Percentiles rank a stretch among this genome's conserved stretches.
Evolutionary conservation across 169 alveolate species (phyloP).

Genomic region (Plasmodium billcollinsi): DNA sequence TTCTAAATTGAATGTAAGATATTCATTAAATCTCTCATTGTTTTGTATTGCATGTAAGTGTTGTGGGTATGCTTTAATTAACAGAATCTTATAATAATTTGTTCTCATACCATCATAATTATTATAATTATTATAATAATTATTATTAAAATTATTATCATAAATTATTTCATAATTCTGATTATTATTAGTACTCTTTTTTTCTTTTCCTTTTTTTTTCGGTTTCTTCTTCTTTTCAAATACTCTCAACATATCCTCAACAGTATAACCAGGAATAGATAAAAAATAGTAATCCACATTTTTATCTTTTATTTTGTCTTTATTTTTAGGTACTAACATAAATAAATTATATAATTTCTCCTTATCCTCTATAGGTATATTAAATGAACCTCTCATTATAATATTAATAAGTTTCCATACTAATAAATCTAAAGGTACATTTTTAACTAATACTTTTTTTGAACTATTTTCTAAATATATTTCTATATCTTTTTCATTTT

Average conservation of each 20-base stretch:
- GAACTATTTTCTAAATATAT: constrained; percentile 11
- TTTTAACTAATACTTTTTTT: constrained; percentile 42
- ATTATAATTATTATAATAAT: no score
- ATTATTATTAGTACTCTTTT: no score
- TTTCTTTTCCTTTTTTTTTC: no score
- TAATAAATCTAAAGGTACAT: constrained; percentile 47
- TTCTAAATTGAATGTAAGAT: constrained; percentile 29
- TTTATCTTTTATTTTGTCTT: constrained; percentile 5
- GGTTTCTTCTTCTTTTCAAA: not conserved
- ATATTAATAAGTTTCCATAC: constrained; percentile 72
- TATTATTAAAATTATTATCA: no score
- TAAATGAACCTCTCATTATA: constrained; percentile 63
- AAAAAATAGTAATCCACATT: constrained; percentile 29
- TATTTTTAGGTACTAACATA: constrained; percentile 37
- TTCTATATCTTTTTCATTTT: constrained; percentile 35
- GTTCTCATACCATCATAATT: no score
- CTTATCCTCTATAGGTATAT: constrained; percentile 46
- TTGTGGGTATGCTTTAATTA: constrained; percentile 70
- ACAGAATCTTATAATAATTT: constrained; percentile 6
- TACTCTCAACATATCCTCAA: constrained; percentile 35
- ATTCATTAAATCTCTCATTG: constrained; percentile 30
- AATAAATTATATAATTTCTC: constrained; percentile 64
- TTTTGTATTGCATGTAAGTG: constrained; percentile 21
- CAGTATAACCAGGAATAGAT: constrained; percentile 60
- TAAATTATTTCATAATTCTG: no score